Base-by-base conservation (phyloP, 352 stramenopile genomes). In the Phytophthora europaea region DNA sequence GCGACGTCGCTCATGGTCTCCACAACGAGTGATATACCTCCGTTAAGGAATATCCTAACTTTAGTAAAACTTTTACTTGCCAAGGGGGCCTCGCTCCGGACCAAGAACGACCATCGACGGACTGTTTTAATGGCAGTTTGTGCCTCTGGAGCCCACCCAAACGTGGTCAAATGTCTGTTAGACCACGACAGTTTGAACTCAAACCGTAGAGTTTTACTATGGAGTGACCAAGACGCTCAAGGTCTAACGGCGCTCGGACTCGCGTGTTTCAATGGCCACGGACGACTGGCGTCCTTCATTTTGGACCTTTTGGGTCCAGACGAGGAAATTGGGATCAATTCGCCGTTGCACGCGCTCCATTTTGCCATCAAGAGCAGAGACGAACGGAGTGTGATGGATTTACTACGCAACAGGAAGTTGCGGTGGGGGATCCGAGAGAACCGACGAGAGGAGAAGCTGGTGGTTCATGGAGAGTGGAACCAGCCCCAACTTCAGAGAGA, bases 1-100 rank as follows among this genome's bases (percentile, higher is more conserved):
- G 40, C 51, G 55, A 75, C 67, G 66, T 73, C 72, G 23, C 57
- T 79, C 52, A 76, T 79, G 72, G 36, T 72, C n/a, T 69, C 61
- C 50, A 57, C 10, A 68, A 34, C 20, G 8, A 31, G 6, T 53
- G 28, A 31, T 31, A 31, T 33, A 33, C 23, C 23, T 6, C 28
- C 55, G 6, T 15, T 64, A 28, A 66, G 61, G 53, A 53, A 18
- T n/a, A 52, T 33, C 23, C 33, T 61, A 57, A 62, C n/a, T 43
- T 52, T 76, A 55, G 31, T 76, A 34, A 63, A 81, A 53, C 58
- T 81, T 28, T 55, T 81, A 13, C 23, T 78, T 31, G 53, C 31
- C 13, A 73, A 81, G 45, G 75, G 75, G 9, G 75, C 75, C 18
- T 76, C 62, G 18, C 66, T 81, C 4, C 31, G 64, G 9, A 76